These are phyloP conservation scores for Nothophytophthora sp. DNA, from an alignment of 352 stramenopile genomes.

Conservation along the genomic window DNA sequence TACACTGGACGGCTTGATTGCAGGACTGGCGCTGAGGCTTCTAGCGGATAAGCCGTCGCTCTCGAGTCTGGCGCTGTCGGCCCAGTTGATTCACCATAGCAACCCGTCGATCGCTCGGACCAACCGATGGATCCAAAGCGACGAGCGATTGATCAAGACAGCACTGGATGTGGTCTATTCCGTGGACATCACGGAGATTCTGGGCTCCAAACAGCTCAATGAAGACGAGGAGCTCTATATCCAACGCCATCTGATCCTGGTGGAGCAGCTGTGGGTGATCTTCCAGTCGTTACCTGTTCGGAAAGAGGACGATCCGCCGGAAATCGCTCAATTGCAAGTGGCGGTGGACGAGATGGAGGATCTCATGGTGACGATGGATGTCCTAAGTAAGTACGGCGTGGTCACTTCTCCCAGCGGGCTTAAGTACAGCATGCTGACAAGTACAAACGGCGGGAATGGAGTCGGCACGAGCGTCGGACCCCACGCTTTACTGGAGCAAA, in stretches of 20 bases:
- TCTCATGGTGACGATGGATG: slow-evolving; percentile 69
- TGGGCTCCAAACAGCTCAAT: slow-evolving; percentile 9
- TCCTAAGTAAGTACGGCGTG: slow-evolving; percentile 55
- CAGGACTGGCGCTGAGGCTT: slow-evolving; percentile 41
- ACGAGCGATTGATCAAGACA: slow-evolving; percentile 51
- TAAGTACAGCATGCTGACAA: slow-evolving; percentile 52
- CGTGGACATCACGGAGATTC: slow-evolving; percentile 15
- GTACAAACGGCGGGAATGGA: slow-evolving; percentile 8
- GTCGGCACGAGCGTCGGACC: slow-evolving; percentile 12
- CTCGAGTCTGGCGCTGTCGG: slow-evolving; percentile 40
- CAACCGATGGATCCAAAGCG: slow-evolving; percentile 65
- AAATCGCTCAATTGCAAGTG: slow-evolving; percentile 64
- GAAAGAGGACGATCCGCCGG: slow-evolving; percentile 53
- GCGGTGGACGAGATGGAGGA: slow-evolving; percentile 76
- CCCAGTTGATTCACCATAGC: slow-evolving; percentile 61
- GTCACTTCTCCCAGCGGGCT: slow-evolving; percentile 20
- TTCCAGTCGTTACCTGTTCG: slow-evolving; percentile 75
- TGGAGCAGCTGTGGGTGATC: slow-evolving; percentile 67
- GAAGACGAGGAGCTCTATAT: slow-evolving; percentile 18
- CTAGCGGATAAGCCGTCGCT: slow-evolving; percentile 30
- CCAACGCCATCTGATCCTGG: slow-evolving; percentile 29
- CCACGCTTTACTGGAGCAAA: slow-evolving; percentile 42
- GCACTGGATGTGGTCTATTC: slow-evolving; percentile 58
- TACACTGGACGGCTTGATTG: slow-evolving; percentile 54
- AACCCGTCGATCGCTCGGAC: slow-evolving; percentile 46